Base-by-base conservation (phyloP, 306 rosid species). In the Acacia crassicarpa region DNA sequence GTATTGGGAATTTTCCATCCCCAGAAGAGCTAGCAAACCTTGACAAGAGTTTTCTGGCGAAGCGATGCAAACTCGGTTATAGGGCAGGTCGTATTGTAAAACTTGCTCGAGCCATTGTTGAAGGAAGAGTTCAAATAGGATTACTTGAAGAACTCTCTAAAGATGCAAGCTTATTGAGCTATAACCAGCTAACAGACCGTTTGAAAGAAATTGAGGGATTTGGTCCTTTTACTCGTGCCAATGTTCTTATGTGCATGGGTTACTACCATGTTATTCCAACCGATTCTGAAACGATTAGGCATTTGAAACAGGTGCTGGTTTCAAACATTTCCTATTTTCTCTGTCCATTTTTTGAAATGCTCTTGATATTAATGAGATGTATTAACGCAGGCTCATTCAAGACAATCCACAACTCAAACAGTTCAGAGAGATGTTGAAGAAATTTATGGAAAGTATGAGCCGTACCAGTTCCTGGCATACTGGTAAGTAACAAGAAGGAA, bases 401-500 rank as follows among this genome's bases (percentile, higher is more conserved):
- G 75, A 76, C 22, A 73, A 2, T 81, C 90, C 17, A 83, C 85
- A 48, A 4, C 59, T 68, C 40, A 33, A 77, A 83, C 86, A 16
- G 74, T 89, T 46, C 74, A 79, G 51, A 83, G 41, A 30, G 86
- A 89, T n/a, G 82, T 85, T 83, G 79, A 89, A 81, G 1, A 54
- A n/a, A 69, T 89, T 45, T 89, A 89, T 65, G 88, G 88, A 5
- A 85, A 87, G 87, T 85, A 83, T 73, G 85, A 80, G 23, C 90
- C 92, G 27, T 89, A 83, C 80, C 92, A 89, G 85, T 89, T 83
- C 84, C 81, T 89, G 81, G 92, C 90, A 38, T 89, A 87, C 82
- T 89, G 90, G 92, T 87, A 73, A 75, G 32, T 17, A 48, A 61
- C 59, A 22, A 44, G 54, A 49, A 49, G 6, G 8, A 49, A 49